These are phyloP conservation scores for Dryas octopetala DNA, from an alignment of 306 rosid genomes.

Conservation along the genomic window DNA sequence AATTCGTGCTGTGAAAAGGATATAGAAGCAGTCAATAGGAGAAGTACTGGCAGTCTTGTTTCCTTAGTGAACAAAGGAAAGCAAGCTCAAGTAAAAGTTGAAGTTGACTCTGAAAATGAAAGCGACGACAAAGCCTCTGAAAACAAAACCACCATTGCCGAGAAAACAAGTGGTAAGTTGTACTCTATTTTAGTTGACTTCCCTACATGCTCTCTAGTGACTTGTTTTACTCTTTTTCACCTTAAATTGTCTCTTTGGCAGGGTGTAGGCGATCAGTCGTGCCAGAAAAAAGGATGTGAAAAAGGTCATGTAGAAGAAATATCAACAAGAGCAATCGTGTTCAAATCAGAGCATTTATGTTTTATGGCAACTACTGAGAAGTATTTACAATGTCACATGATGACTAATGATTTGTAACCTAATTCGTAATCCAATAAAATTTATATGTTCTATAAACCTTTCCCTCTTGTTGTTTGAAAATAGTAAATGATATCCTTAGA, in stretches of 20 bases:
- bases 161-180: background rate
- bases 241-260: background rate
- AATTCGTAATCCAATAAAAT: background rate
- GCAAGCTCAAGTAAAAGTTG: background rate
- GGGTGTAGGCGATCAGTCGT: background rate
- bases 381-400: background rate
- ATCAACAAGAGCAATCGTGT: background rate
- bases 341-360: slow-evolving; percentile 12
- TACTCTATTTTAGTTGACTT: background rate
- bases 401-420: background rate
- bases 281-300: background rate
- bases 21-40: background rate
- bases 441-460: background rate
- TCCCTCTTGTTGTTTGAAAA: background rate
- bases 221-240: background rate
- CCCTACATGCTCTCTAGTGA: background rate
- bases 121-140: background rate
- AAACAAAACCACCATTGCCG: background rate
- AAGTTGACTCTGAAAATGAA: background rate
- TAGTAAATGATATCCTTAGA: background rate
- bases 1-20: background rate
- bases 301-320: background rate
- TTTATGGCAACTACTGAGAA: background rate
- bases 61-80: background rate
- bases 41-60: background rate